Percentiles rank a stretch among this genome's conserved stretches.
These are phyloP conservation scores for Paraleonurus japonicus DNA, from an alignment of 257 asterid species.

Conservation along the genomic window DNA sequence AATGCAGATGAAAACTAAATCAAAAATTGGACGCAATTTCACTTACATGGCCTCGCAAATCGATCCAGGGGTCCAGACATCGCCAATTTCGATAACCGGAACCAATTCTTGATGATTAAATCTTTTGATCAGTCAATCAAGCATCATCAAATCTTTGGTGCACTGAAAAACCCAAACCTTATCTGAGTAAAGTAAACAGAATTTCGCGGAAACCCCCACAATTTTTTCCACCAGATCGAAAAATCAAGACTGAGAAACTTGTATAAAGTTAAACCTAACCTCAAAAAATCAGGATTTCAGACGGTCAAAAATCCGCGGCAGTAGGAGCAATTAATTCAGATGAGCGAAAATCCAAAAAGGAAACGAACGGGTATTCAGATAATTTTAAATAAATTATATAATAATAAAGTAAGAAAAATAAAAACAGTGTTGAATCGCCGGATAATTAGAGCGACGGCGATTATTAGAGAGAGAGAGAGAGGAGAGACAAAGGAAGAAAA, in stretches of 20 bases:
- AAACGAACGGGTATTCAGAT: not conserved
- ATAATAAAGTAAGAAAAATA: not conserved
- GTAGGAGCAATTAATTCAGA: slow-evolving; percentile 13
- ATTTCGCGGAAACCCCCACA: not conserved
- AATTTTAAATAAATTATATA: not conserved
- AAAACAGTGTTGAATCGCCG: slow-evolving; percentile 37
- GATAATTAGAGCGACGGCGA: slow-evolving; percentile 49
- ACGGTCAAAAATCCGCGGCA: slow-evolving; percentile 32
- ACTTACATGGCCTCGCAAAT: slow-evolving; percentile 88
- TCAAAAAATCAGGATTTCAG: slow-evolving; percentile 32
- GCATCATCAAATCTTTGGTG: slow-evolving; percentile 9
- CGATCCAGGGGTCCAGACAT: slow-evolving; percentile 98
- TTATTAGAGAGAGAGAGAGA: slow-evolving; percentile 13
- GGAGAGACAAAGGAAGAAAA: not conserved
- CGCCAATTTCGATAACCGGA: slow-evolving; percentile 25
- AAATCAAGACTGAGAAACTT: slow-evolving; percentile 1
- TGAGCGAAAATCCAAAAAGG: not conserved
- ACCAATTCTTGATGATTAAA: slow-evolving; percentile 22
- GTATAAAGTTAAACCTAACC: slow-evolving; percentile 24
- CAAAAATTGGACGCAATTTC: not conserved
- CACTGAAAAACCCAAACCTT: not conserved
- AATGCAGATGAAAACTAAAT: slow-evolving; percentile 28
- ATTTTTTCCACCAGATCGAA: slow-evolving; percentile 25
- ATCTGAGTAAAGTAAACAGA: slow-evolving; percentile 9
- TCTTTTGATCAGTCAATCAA: slow-evolving; percentile 16